Conservation (phyloP, 345 rosid species). For the Salix suchowensis region DNA sequence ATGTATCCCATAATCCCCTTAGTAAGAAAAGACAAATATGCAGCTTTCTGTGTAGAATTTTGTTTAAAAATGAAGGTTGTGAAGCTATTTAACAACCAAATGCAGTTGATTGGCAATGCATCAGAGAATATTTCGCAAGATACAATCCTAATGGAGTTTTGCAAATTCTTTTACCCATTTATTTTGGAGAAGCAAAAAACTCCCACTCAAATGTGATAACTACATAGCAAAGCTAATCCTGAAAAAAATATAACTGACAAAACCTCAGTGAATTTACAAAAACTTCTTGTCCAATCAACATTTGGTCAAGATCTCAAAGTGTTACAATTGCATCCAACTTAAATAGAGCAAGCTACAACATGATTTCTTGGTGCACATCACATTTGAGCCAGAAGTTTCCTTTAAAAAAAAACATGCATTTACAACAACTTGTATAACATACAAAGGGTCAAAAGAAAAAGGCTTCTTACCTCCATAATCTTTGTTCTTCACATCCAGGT, state of each 20-base stretch:
- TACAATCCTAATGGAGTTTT: background rate
- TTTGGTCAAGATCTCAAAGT: background rate
- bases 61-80: background rate
- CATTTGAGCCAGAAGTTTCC: background rate
- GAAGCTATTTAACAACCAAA: background rate
- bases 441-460: background rate
- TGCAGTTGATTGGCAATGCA: background rate
- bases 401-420: background rate
- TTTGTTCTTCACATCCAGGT: slow-evolving; percentile 82
- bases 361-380: background rate
- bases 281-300: background rate
- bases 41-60: background rate
- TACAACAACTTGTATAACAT: background rate
- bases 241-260: background rate
- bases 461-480: slow-evolving; percentile 78
- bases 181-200: no score
- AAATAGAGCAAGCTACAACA: background rate
- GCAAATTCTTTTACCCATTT: background rate
- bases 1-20: background rate
- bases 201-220: background rate
- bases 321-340: background rate
- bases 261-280: background rate
- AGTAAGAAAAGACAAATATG: background rate
- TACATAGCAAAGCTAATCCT: background rate
- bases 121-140: background rate